Base-by-base conservation (phyloP, 352 stramenopile genomes). In the Phytophthora idaei region DNA sequence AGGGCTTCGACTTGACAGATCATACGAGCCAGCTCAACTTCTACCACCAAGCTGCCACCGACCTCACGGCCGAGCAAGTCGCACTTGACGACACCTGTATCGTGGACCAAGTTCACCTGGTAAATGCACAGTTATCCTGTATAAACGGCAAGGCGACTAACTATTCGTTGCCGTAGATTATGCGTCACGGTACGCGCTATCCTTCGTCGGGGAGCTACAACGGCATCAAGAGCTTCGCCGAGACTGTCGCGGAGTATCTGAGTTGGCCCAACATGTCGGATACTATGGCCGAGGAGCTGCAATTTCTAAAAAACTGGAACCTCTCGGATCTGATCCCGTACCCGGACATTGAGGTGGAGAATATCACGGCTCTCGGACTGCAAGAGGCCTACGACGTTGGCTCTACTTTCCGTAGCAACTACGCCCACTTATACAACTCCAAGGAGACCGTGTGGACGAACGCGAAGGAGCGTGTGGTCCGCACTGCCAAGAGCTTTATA, bases 21-120 rank as follows among this genome's bases (percentile, higher is more conserved):
- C 77, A 85, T 67, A 85, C 79, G 46, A 88, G 75, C 41, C 76
- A 83, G 54, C 77, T 88, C 59, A 84, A 80, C 61, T 85, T 75
- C 64, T 88, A 88, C 65, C 79, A 84, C 63, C 64, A 71, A 57
- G 77, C 79, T 31, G 77, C 73, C 45, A 73, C 77, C 11, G 50
- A 73, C 51, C 73, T 82, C 52, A 66, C 69, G 31, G 58, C 58
- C 0, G 74, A 69, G 46, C 71, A 87, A 51, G 77, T 78, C 4
- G 61, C 64, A 34, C 74, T 88, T 31, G 64, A 77, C 14, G 74
- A 73, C 21, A 64, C 57, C 27, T 88, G 79, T 48, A 46, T 71
- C 39, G 79, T 85, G 11, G 79, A 88, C 56, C 71, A 83, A 64
- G 77, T 88, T 32, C 77, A 83, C 68, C 63, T 79, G 57, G 68